Evolutionary conservation across 208 protist species (phyloP), one percentile per base, ranked within the genome.

Genomic region (Leishmania amazonensis): DNA sequence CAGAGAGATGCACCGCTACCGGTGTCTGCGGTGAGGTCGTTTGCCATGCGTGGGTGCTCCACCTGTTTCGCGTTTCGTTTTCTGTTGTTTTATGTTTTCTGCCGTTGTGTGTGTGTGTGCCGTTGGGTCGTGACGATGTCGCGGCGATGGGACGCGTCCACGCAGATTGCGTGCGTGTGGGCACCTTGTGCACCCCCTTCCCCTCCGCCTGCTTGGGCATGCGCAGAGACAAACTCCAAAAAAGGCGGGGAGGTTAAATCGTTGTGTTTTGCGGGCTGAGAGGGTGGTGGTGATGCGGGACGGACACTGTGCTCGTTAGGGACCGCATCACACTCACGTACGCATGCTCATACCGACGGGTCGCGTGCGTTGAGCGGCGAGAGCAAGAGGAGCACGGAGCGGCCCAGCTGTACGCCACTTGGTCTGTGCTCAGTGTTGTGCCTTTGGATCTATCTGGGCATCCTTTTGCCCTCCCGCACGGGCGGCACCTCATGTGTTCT

Each of bases 41-140:
- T 19, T 9, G 15, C 19, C 51, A 54, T 9, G 9, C 51, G 40
- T 71, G 49, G 4, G 6, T 64, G 67, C n/a, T 65, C 45, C 74
- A 9, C 45, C 45, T 68, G 17, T 11, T 84, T 84, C 40, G 53
- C 75, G 21, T n/a, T 60, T 51, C 51, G 40, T 51, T 68, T 72
- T 53, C 42, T 57, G 1, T 53, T 53, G n/a, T 79, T 79, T 7
- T 31, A 72, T 83, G 71, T 68, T 75, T 80, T 42, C 72, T 79
- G 58, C 64, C 49, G 64, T 35, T 78, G 45, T 47, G 45, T 68
- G 35, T 68, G 35, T 65, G 7, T 65, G 21, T 35, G 28, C 60
- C n/a, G 60, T 9, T 28, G 60, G 60, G 17, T 35, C n/a, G 5
- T 54, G 51, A 9, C 13, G 51, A 54, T 54, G 51, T 54, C 8